These are phyloP conservation scores for Dissophora ornata DNA, from an alignment of 192 early-diverging fungal species.

Conservation along the genomic window DNA sequence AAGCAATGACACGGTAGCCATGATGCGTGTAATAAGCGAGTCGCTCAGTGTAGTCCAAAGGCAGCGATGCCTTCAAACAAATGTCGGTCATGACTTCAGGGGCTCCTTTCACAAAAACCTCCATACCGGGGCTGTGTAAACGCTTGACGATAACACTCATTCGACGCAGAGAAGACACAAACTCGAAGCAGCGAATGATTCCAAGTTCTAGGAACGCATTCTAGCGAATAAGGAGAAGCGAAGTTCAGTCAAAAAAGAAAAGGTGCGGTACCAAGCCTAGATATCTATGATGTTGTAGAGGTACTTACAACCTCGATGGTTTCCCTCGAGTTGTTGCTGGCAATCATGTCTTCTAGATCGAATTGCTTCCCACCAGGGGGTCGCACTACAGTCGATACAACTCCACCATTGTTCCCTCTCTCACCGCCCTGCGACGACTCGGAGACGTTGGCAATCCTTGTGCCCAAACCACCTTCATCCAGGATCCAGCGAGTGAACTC, in stretches of 20 bases:
- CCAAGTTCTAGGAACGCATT: conserved; percentile 71
- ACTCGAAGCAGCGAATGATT: conserved; percentile 92
- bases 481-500: conserved; percentile 93
- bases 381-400: conserved; percentile 87
- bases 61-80: conserved; percentile 86
- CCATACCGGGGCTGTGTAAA: conserved; percentile 69
- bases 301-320: conserved; percentile 16
- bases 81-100: conserved; percentile 95
- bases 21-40: conserved; percentile 92
- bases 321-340: conserved; percentile 23
- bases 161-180: conserved; percentile 87
- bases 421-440: conserved; percentile 4
- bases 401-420: conserved; percentile 33
- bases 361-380: conserved; percentile 80
- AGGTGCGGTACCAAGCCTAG: no score
- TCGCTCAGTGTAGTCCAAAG: conserved; percentile 82
- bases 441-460: conserved; percentile 9
- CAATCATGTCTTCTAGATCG: conserved; percentile 61
- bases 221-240: conserved; percentile 2
- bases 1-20: conserved; percentile 97
- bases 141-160: conserved; percentile 93
- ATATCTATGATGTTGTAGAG: no score
- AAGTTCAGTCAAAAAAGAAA: no score
- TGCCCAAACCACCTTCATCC: conserved; percentile 81
- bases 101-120: conserved; percentile 97